Percentiles rank a stretch among this genome's conserved stretches.
Conservation (phyloP, 495 filamentous ascomycete species). For the Immersiella caudata region DNA sequence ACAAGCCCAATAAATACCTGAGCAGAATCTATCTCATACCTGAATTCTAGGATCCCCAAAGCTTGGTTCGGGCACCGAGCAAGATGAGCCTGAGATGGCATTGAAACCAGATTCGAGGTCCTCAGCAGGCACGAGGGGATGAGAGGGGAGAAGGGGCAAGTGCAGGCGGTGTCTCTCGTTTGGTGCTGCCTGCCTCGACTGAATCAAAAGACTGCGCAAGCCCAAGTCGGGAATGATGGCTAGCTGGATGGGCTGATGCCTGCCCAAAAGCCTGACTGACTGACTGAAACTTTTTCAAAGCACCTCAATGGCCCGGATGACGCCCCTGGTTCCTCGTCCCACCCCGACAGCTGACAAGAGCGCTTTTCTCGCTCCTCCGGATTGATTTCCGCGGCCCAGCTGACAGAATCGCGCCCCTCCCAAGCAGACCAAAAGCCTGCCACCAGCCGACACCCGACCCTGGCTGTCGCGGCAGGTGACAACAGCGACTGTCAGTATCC, state of each 20-base stretch:
- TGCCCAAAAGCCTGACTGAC: constrained; percentile 1
- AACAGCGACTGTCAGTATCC: constrained; percentile 1
- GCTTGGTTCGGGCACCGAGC: constrained; percentile 20
- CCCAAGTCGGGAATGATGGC: neutral
- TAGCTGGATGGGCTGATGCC: constrained; percentile 2
- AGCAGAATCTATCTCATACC: neutral
- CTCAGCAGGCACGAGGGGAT: neutral
- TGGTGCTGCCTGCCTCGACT: neutral
- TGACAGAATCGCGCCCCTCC: neutral
- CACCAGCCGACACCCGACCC: neutral
- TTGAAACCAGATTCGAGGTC: neutral
- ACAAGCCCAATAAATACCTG: constrained; percentile 24
- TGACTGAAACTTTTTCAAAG: neutral
- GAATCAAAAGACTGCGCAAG: neutral
- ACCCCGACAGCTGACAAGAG: neutral
- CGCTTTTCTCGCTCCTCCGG: neutral
- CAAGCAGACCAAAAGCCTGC: neutral
- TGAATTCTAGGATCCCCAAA: neutral
- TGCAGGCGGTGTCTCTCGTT: neutral
- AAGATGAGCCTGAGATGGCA: neutral
- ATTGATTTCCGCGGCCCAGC: neutral
- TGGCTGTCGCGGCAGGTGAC: constrained; percentile 9
- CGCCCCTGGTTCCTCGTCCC: neutral
- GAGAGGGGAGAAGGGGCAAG: neutral
- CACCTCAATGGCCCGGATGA: constrained; percentile 2